Evolutionary conservation across 306 rosid species (phyloP).

Genomic region (Macrotyloma uniflorum): DNA sequence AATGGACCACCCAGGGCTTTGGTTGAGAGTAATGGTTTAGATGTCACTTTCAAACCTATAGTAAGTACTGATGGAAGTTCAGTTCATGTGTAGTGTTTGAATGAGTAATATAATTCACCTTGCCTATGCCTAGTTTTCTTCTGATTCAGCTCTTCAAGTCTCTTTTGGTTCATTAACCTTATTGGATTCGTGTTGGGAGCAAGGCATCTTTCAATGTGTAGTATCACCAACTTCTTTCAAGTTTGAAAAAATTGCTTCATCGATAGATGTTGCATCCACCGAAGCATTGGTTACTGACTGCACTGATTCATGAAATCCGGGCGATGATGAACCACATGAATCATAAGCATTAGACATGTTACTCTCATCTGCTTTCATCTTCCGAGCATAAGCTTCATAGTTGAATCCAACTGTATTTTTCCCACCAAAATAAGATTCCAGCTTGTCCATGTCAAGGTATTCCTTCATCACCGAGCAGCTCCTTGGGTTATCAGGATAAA

Average conservation of each 20-base stretch:
- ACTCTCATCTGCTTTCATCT: conserved; percentile 67
- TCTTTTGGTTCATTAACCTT: conserved; percentile 26
- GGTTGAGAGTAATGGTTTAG: conserved; percentile 7
- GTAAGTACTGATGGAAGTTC: not conserved
- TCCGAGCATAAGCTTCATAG: conserved; percentile 55
- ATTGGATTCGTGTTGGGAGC: conserved; percentile 30
- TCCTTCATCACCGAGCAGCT: conserved; percentile 70
- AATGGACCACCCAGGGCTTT: not conserved
- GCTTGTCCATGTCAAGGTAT: conserved; percentile 56
- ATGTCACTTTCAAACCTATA: conserved; percentile 26
- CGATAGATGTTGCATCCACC: conserved; percentile 37
- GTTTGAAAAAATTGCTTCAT: conserved; percentile 42
- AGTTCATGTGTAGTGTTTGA: conserved; percentile 10
- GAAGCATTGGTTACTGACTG: conserved; percentile 42
- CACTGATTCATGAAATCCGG: conserved; percentile 36
- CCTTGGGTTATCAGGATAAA: conserved; percentile 62
- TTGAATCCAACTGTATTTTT: conserved; percentile 46
- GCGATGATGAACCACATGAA: conserved; percentile 48
- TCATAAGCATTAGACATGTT: conserved; percentile 41
- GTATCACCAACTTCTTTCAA: conserved; percentile 29
- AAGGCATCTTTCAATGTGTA: not conserved
- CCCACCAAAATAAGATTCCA: conserved; percentile 78
- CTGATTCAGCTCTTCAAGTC: conserved; percentile 10
- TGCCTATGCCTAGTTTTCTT: conserved; percentile 23
- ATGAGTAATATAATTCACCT: conserved; percentile 27